These are phyloP conservation scores for Scedosporium aurantiacum DNA, from an alignment of 2,329 filamentous ascomycete species.

Conservation along the genomic window DNA sequence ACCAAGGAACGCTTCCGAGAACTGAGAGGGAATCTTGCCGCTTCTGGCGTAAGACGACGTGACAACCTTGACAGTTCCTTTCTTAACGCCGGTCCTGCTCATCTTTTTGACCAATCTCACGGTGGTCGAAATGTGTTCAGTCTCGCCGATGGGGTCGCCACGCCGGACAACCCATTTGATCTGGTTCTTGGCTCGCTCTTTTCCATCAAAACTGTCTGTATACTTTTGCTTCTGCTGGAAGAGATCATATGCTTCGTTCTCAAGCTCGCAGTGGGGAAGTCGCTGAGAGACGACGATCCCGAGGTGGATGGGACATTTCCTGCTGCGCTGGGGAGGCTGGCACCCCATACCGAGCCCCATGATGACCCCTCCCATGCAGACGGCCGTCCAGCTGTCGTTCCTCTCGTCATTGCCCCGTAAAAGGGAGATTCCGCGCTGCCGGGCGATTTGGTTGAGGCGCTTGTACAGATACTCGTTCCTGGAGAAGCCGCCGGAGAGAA, in stretches of 20 bases:
- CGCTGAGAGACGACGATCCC: neutral
- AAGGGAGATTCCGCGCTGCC: conserved; percentile 5
- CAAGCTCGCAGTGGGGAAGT: neutral
- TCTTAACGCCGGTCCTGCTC: neutral
- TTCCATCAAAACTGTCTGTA: conserved; percentile 8
- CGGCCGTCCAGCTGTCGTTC: conserved; percentile 10
- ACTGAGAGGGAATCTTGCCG: neutral
- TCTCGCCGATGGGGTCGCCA: conserved; percentile 11
- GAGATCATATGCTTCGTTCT: neutral
- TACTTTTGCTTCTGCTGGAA: conserved; percentile 8
- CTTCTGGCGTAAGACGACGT: neutral
- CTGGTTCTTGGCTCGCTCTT: conserved; percentile 6
- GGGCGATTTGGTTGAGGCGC: conserved; percentile 3
- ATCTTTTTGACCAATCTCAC: conserved; percentile 6
- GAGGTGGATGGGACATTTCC: conserved; percentile 1
- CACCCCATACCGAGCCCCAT: conserved; percentile 11
- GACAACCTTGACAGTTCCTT: conserved; percentile 8
- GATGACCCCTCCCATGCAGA: conserved; percentile 11
- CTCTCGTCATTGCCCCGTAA: conserved; percentile 9
- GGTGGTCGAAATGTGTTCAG: conserved; percentile 1
- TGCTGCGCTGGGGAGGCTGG: conserved; percentile 5
- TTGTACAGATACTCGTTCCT: conserved; percentile 11
- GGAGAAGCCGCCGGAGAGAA: conserved; percentile 13
- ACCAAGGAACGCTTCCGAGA: neutral
- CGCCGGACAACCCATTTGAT: conserved; percentile 11